These are phyloP conservation scores for Nymphaea colorata DNA, from an alignment of 164 flowering plant genomes.

Conservation along the genomic window DNA sequence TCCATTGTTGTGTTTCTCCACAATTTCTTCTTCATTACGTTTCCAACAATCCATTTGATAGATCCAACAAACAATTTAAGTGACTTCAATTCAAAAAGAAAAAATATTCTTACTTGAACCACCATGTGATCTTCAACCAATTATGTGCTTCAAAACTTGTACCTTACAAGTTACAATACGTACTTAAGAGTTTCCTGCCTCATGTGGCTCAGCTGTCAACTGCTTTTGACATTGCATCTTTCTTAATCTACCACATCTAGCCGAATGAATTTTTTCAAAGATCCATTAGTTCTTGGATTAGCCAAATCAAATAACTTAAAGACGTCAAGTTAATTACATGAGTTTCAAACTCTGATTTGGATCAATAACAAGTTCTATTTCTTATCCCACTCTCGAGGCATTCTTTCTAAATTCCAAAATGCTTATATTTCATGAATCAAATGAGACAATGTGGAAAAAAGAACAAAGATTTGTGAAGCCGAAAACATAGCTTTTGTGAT, in stretches of 20 bases:
- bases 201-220: background rate
- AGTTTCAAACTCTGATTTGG: background rate
- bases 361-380: background rate
- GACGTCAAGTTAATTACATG: slow-evolving; percentile 1
- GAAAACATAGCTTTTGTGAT: too few species aligned
- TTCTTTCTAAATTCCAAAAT: too few species aligned
- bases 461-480: too few species aligned
- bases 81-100: background rate
- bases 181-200: slow-evolving; percentile 1
- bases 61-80: slow-evolving; percentile 1
- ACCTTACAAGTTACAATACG: slow-evolving; percentile 2
- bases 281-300: background rate
- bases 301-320: slow-evolving; percentile 1
- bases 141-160: background rate
- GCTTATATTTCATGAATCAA: too few species aligned
- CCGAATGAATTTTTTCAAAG: background rate
- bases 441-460: too few species aligned
- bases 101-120: background rate
- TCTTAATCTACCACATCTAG: slow-evolving; percentile 1
- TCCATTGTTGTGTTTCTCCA: too few species aligned
- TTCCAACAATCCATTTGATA: background rate
- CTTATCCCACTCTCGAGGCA: background rate
- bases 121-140: slow-evolving; percentile 3
- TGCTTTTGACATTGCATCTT: background rate
- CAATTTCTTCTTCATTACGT: background rate